phyloP scores from a whole-genome alignment of 768 basidiomycete genomes.

The Mycena leptocephala region DNA sequence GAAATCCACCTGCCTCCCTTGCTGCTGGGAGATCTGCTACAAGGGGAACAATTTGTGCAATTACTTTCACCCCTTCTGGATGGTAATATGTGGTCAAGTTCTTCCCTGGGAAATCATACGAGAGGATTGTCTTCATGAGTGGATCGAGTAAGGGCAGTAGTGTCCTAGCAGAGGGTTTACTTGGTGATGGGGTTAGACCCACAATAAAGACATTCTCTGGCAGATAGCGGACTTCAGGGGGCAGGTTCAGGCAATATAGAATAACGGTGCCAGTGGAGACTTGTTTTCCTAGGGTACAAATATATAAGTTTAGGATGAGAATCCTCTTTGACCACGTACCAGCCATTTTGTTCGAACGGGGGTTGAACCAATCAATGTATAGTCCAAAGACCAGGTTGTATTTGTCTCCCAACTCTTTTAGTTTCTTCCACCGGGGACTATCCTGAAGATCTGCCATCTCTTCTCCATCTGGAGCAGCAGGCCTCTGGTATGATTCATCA shows the following conservation, averaged over 20 bases:
- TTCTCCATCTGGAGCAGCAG: too few species aligned
- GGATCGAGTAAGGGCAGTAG: slow-evolving; percentile 27
- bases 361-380: too few species aligned
- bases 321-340: too few species aligned
- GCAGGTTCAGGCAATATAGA: slow-evolving; percentile 47
- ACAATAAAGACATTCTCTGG: slow-evolving; percentile 46
- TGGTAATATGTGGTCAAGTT: slow-evolving; percentile 23
- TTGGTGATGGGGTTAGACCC: slow-evolving; percentile 46
- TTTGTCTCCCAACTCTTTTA: too few species aligned
- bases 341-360: too few species aligned
- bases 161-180: slow-evolving; percentile 35
- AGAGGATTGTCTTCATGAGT: slow-evolving; percentile 20
- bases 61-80: slow-evolving; percentile 34
- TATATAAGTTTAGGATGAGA: too few species aligned
- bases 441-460: too few species aligned
- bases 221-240: slow-evolving; percentile 39
- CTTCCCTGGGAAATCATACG: slow-evolving; percentile 27
- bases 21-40: slow-evolving; percentile 36
- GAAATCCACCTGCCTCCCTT: slow-evolving; percentile 36
- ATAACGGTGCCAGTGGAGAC: slow-evolving; percentile 35
- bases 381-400: too few species aligned
- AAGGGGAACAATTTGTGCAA: slow-evolving; percentile 33
- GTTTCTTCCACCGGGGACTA: too few species aligned
- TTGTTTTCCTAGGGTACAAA: background rate
- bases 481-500: too few species aligned